Evolutionary conservation across 2,329 filamentous ascomycete species (phyloP), one percentile per base, ranked within the genome.

Genomic region (Chaetomium strumarium): DNA sequence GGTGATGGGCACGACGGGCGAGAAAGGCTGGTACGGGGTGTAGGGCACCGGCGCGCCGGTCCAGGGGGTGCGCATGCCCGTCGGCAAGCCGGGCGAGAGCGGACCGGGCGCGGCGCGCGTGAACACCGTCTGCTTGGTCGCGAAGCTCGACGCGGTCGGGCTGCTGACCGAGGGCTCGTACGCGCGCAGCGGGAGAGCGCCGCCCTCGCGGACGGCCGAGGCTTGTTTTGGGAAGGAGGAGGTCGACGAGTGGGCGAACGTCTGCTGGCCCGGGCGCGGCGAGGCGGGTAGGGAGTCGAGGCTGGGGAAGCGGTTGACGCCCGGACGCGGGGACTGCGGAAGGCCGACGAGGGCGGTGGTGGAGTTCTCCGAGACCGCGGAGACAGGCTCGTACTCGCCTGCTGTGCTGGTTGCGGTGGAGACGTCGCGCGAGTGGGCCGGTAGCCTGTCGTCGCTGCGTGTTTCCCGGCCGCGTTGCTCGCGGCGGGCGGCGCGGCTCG

Each of bases 1-100:
- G 30, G 88, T 90, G 45, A 91, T 80, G 1, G 88, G 88, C 46
- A 90, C 78, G 44, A 88, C 75, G 1, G 87, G 86, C 7, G 84
- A 86, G 65, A 84, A 88, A 0, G 88, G 88, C 72, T 91, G 88
- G 61, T 91, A 92, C 0, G 88, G 86, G 51, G 80, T 83, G 67
- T 91, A 91, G 1, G 87, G 87, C 19, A 84, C 78, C 1, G 81
- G 76, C 19, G 74, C 75, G 5, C 79, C 81, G 1, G 78, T 82
- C 66, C 73, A 79, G 0, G 86, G 87, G 2, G 82, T 85, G 34
- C 53, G 46, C 42, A 78, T 73, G 1, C 78, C 80, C 0, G 81
- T 85, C 37, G 76, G 79, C 36, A 81, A 73, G 0, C 78, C 80
- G 0, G 83, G 82, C 3, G 80, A 80, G 51, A 80, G 62, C 1